These are phyloP conservation scores for Pleurotus platypus DNA, from an alignment of 768 basidiomycete species.

Conservation along the genomic window DNA sequence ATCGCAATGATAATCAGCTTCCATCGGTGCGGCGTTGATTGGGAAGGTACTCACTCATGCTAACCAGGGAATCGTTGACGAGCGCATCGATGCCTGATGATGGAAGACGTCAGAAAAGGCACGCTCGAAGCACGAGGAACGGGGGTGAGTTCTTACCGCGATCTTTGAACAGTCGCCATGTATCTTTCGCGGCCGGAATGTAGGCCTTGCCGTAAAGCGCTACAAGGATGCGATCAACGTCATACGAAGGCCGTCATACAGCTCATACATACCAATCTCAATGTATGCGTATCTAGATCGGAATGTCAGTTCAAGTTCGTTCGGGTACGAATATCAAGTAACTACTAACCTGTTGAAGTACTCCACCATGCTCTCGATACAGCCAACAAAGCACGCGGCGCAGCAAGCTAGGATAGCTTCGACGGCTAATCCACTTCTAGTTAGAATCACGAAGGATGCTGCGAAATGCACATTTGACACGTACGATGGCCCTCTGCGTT, in stretches of 20 bases:
- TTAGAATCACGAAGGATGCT: not conserved
- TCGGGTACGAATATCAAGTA: not conserved
- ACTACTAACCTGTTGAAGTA: slow-evolving; percentile 72
- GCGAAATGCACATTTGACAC: slow-evolving; percentile 18
- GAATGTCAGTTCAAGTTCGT: not conserved
- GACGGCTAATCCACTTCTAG: slow-evolving; percentile 43
- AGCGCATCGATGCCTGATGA: slow-evolving; percentile 66
- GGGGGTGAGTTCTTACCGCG: slow-evolving; percentile 38
- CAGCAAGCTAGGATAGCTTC: slow-evolving; percentile 75
- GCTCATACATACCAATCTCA: slow-evolving; percentile 57
- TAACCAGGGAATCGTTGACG: slow-evolving; percentile 79
- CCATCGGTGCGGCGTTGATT: not conserved
- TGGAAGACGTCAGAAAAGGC: slow-evolving; percentile 14
- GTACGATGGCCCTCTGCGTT: slow-evolving; percentile 62
- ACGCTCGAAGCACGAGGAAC: slow-evolving; percentile 1
- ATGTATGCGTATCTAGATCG: slow-evolving; percentile 68
- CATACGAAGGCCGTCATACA: not conserved
- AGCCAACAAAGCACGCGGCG: slow-evolving; percentile 73
- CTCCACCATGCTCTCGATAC: slow-evolving; percentile 63
- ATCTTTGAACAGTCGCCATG: slow-evolving; percentile 74
- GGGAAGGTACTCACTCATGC: slow-evolving; percentile 53
- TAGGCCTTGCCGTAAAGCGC: slow-evolving; percentile 86
- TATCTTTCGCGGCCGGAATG: slow-evolving; percentile 76
- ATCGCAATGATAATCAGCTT: not conserved
- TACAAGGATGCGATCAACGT: slow-evolving; percentile 16